phyloP scores from a whole-genome alignment of 1,139 yeast species.

The Geotrichum histeridarum region DNA sequence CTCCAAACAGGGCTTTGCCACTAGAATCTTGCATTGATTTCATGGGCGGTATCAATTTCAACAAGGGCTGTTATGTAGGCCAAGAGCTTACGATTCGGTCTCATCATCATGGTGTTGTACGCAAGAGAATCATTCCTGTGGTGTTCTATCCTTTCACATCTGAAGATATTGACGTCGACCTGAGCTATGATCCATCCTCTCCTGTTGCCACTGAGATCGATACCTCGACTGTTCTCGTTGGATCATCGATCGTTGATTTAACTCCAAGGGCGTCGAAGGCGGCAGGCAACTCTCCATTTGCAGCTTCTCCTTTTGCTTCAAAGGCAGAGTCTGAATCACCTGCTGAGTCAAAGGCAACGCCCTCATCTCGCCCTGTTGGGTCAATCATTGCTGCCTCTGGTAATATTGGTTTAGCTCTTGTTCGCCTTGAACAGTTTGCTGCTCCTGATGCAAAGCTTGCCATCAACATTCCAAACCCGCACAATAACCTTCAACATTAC shows the following conservation, averaged over 20 bases:
- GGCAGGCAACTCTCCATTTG: slow-evolving; percentile 13
- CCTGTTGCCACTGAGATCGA: slow-evolving; percentile 16
- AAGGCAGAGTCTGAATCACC: not conserved
- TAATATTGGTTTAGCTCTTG: slow-evolving; percentile 62
- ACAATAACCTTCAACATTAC: slow-evolving; percentile 26
- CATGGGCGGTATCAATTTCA: slow-evolving; percentile 73
- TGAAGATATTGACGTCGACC: slow-evolving; percentile 28
- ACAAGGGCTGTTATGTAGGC: slow-evolving; percentile 95
- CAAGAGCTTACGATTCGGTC: slow-evolving; percentile 92
- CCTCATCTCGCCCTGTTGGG: slow-evolving; percentile 40
- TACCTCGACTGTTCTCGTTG: slow-evolving; percentile 15
- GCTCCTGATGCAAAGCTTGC: slow-evolving; percentile 34
- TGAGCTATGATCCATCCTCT: slow-evolving; percentile 25
- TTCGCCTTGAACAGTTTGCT: slow-evolving; percentile 46
- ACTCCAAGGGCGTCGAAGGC: slow-evolving; percentile 11
- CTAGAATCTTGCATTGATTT: slow-evolving; percentile 80
- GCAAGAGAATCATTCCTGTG: slow-evolving; percentile 78
- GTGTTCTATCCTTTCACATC: slow-evolving; percentile 40
- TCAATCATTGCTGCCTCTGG: slow-evolving; percentile 53
- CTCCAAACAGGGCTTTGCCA: slow-evolving; percentile 57
- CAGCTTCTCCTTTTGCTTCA: slow-evolving; percentile 35
- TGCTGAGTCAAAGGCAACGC: slow-evolving; percentile 12
- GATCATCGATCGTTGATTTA: slow-evolving; percentile 15
- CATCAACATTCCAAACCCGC: slow-evolving; percentile 29
- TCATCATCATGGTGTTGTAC: slow-evolving; percentile 70